These are phyloP conservation scores for Trichoderma sp. DNA, from an alignment of 2,329 filamentous ascomycete genomes.

Conservation along the genomic window DNA sequence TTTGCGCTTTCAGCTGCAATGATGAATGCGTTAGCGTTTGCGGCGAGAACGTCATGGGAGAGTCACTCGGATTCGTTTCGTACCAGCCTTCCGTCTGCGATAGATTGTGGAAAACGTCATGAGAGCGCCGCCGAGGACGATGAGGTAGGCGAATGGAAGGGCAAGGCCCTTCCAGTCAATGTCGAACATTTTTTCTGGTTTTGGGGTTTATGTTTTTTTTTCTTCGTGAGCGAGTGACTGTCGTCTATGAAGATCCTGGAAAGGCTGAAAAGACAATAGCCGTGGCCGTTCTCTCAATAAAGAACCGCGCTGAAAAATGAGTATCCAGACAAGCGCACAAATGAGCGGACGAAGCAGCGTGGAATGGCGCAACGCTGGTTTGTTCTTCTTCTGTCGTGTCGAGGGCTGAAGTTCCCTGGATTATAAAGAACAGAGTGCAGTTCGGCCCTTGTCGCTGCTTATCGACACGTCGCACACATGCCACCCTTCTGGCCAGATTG, in stretches of 20 bases:
- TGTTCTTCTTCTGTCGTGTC: background rate
- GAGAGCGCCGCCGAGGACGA: constrained; percentile 82
- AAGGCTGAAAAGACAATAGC: background rate
- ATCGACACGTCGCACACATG: constrained; percentile 22
- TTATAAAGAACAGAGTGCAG: constrained; percentile 14
- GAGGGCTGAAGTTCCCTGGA: background rate
- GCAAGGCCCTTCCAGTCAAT: constrained; percentile 80
- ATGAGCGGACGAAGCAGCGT: constrained; percentile 4
- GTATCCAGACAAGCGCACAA: background rate
- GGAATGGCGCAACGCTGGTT: background rate
- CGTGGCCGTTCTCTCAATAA: background rate
- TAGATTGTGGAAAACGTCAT: constrained; percentile 92
- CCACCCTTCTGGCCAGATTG: constrained; percentile 27
- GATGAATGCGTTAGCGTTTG: background rate
- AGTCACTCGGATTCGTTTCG: background rate
- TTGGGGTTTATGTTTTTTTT: background rate
- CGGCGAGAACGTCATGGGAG: background rate
- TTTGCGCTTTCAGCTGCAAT: constrained; percentile 70
- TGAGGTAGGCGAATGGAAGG: constrained; percentile 85
- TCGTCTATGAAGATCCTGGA: background rate
- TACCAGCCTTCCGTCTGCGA: constrained; percentile 84
- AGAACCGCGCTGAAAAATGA: background rate
- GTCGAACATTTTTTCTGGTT: constrained; percentile 43
- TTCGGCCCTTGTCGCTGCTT: background rate
- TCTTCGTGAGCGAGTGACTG: background rate